These are phyloP conservation scores for Brettanomyces bruxellensis DNA, from an alignment of 805 yeast genomes.

Conservation along the genomic window DNA sequence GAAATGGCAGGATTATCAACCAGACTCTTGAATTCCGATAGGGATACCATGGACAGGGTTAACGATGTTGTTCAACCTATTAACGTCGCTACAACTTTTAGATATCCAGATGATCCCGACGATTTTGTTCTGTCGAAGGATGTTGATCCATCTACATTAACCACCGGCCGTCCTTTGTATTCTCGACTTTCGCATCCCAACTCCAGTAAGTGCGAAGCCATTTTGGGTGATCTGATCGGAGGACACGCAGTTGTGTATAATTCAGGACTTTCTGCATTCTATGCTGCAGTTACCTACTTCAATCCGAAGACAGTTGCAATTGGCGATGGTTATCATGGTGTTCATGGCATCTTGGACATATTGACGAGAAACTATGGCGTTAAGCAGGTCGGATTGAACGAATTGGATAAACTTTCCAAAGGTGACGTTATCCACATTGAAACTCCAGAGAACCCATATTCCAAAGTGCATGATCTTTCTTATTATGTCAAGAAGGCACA, in stretches of 20 bases:
- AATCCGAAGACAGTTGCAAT: conserved; percentile 68
- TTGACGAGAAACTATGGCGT: conserved; percentile 53
- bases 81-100: conserved; percentile 71
- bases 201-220: conserved; percentile 55
- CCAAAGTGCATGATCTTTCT: conserved; percentile 53
- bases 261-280: conserved; percentile 76
- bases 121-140: conserved; percentile 40
- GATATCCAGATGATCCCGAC: conserved; percentile 53
- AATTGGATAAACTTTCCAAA: conserved; percentile 36
- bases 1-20: conserved; percentile 44
- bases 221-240: conserved; percentile 49
- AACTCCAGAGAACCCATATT: conserved; percentile 84
- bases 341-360: conserved; percentile 59
- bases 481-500: conserved; percentile 66
- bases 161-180: conserved; percentile 37
- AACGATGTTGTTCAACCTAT: conserved; percentile 73
- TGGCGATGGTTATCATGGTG: conserved; percentile 82
- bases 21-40: conserved; percentile 64
- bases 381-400: conserved; percentile 39
- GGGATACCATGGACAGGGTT: conserved; percentile 39
- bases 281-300: conserved; percentile 58
- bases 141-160: conserved; percentile 11
- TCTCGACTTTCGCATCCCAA: conserved; percentile 75
- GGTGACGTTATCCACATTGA: conserved; percentile 82
- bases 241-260: conserved; percentile 63